These are phyloP conservation scores for Erodium trifolium DNA, from an alignment of 441 rosid genomes.

Conservation along the genomic window DNA sequence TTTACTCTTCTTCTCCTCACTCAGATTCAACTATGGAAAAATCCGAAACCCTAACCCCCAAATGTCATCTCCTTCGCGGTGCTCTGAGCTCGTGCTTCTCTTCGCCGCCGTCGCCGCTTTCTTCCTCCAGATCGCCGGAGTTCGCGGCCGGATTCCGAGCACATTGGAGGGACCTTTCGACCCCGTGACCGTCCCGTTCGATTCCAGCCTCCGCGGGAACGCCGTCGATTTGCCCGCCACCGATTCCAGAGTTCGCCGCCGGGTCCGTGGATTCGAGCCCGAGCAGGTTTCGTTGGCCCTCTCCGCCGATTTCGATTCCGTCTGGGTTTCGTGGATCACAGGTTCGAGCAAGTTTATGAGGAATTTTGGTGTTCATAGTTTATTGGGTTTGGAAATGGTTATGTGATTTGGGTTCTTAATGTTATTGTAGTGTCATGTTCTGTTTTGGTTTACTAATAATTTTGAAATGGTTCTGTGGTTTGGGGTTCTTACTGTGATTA, in stretches of 20 bases:
- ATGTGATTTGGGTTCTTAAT: too few relatives aligned
- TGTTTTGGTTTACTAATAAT: too few relatives aligned
- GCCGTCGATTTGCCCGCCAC: conserved; percentile 71
- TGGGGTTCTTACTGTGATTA: too few relatives aligned
- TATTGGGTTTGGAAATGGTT: too few relatives aligned
- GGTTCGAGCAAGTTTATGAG: conserved; percentile 44
- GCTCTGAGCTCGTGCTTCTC: neutral
- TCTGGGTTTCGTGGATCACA: conserved; percentile 91
- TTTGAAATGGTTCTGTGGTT: too few relatives aligned
- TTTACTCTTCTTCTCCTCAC: neutral
- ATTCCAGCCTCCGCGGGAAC: conserved; percentile 47
- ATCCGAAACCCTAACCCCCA: neutral
- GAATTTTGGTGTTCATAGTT: too few relatives aligned
- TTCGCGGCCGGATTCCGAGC: conserved; percentile 36
- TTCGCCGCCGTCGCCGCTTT: neutral
- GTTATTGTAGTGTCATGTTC: too few relatives aligned
- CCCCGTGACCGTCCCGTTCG: conserved; percentile 69
- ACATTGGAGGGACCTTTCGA: conserved; percentile 68
- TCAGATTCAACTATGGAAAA: neutral
- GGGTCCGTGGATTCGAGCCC: conserved; percentile 55
- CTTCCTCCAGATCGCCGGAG: neutral
- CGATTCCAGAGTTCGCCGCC: conserved; percentile 69
- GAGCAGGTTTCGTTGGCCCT: conserved; percentile 74
- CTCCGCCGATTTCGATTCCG: conserved; percentile 50
- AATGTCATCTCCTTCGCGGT: neutral